Base-by-base conservation (phyloP, 2,329 filamentous ascomycete genomes). In the Acrocalymma vagum region DNA sequence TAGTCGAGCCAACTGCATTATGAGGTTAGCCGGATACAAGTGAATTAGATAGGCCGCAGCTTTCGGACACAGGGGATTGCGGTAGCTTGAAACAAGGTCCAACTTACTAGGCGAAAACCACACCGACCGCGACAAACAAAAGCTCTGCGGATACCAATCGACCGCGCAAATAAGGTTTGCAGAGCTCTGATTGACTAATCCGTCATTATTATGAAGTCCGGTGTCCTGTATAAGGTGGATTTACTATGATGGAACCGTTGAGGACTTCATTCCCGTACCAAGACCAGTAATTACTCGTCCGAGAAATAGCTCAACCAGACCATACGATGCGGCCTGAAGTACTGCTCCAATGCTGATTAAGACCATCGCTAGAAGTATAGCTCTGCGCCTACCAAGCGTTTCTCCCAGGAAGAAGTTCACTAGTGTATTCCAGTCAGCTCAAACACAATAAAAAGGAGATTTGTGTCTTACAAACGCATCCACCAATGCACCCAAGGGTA, bases 181-280 rank as follows among this genome's bases (percentile, higher is more conserved):
- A 75, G 1, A 77, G 62, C 48, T 79, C 76, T 0, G 72, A 66
- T 42, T 78, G 75, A n/a, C n/a, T n/a, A n/a, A n/a, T n/a, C n/a
- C n/a, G n/a, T n/a, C n/a, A n/a, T n/a, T n/a, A n/a, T n/a, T n/a
- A n/a, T n/a, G n/a, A n/a, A n/a, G n/a, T n/a, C n/a, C n/a, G n/a
- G n/a, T n/a, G n/a, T n/a, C n/a, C n/a, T n/a, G n/a, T n/a, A n/a
- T n/a, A n/a, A n/a, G n/a, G n/a, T n/a, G n/a, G n/a, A n/a, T n/a
- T n/a, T n/a, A n/a, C 39, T 75, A 67, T 59, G 67, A 68, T 0
- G 69, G 69, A 0, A 72, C 65, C 0, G 70, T 72, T 3, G 62
- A 63, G 0, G 66, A 70, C 24, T 70, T 38, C 9, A 61, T 30
- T 27, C 50, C 39, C 7, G 29, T 45, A 9, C 50, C 42, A 7